phyloP scores from a whole-genome alignment of 345 rosid genomes.

The Dipteronia dyeriana region DNA sequence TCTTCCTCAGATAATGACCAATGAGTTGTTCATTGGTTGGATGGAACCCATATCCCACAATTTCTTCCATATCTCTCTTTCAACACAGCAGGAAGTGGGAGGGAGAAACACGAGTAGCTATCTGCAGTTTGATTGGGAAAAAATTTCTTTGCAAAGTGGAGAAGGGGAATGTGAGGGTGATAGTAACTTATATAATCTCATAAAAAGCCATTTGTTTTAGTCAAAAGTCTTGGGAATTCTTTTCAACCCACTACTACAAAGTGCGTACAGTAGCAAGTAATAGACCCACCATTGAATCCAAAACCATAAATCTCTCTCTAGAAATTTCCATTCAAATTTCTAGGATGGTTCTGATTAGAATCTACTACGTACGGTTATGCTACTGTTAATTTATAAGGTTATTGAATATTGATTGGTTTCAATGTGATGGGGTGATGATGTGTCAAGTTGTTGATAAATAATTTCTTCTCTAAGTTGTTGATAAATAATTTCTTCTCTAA shows the following conservation, averaged over 20 bases:
- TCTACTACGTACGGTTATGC: background rate
- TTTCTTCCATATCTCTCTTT: background rate
- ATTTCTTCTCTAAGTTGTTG: background rate
- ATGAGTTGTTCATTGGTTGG: conserved; percentile 24
- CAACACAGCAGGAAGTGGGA: background rate
- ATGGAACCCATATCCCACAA: conserved; percentile 24
- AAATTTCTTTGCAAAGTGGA: background rate
- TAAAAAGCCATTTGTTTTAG: background rate
- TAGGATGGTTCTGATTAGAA: no score
- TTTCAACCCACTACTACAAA: background rate
- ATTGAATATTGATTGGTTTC: background rate
- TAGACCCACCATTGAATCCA: background rate
- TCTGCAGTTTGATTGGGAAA: background rate
- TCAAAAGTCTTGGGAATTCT: background rate
- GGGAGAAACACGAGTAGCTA: no score
- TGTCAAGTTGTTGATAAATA: background rate
- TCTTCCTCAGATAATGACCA: background rate
- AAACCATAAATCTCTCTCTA: background rate
- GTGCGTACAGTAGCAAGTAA: background rate
- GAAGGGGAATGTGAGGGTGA: no score
- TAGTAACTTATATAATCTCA: no score
- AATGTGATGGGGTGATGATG: background rate
- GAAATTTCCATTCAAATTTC: no score
- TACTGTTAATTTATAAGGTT: background rate
- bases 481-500: no score